Evolutionary conservation across 129 eudicot genomes (phyloP).

Genomic region (Tanacetum coccineum): DNA sequence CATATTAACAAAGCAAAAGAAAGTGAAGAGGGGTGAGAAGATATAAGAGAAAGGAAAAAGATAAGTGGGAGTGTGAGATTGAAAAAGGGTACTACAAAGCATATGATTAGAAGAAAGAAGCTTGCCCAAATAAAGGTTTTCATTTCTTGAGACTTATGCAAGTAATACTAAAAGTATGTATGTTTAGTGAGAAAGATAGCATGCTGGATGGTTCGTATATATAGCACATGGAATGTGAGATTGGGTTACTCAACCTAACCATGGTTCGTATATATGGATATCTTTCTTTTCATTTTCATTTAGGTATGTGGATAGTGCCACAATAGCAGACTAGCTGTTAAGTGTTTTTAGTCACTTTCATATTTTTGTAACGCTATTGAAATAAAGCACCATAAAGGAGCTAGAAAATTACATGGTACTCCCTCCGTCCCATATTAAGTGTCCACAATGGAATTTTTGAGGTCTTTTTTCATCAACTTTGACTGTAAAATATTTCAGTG

Average conservation of each 20-base stretch:
- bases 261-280: slow-evolving; percentile 30
- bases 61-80: slow-evolving; percentile 34
- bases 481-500: no score
- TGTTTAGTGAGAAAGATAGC: slow-evolving; percentile 42
- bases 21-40: no score
- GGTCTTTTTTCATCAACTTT: no score
- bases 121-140: slow-evolving; percentile 29
- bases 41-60: slow-evolving; percentile 29
- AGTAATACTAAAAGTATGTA: slow-evolving; percentile 15
- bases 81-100: slow-evolving; percentile 27
- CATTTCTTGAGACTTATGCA: slow-evolving; percentile 25
- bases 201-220: slow-evolving; percentile 42
- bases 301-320: background rate
- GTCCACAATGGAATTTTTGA: no score
- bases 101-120: slow-evolving; percentile 33
- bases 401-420: no score
- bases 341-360: background rate
- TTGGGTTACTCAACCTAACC: slow-evolving; percentile 34
- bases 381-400: no score
- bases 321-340: background rate
- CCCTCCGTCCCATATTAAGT: no score
- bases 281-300: background rate
- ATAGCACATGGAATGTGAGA: slow-evolving; percentile 51
- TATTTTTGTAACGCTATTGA: no score
- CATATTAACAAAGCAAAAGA: slow-evolving; percentile 32